Percentiles rank a stretch among this genome's conserved stretches.
Evolutionary conservation across 805 yeast genomes (phyloP).

Genomic region (Tetrapisispora iriomotensis): DNA sequence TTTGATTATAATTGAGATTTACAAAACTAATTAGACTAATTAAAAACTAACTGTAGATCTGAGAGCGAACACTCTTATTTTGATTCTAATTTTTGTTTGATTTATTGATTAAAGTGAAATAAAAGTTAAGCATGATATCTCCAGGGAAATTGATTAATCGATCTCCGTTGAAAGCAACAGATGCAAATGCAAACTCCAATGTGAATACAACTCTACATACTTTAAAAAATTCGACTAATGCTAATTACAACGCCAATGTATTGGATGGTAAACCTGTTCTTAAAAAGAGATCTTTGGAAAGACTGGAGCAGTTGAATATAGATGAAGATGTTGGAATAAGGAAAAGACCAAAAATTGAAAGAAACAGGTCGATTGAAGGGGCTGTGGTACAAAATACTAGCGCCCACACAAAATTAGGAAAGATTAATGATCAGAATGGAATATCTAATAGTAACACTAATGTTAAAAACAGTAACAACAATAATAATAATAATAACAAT

Average conservation of each 20-base stretch:
- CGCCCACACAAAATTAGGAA: conserved; percentile 10
- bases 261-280: not conserved
- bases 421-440: conserved; percentile 5
- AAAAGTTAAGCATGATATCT: conserved; percentile 8
- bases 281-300: conserved; percentile 22
- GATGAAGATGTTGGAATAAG: conserved; percentile 11
- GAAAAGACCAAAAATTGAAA: conserved; percentile 19
- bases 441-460: conserved; percentile 7
- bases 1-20: too few species aligned
- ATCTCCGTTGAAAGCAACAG: conserved; percentile 28
- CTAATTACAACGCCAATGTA: not conserved
- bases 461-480: conserved; percentile 7
- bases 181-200: conserved; percentile 14
- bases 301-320: conserved; percentile 10
- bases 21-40: too few species aligned
- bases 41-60: too few species aligned
- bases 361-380: conserved; percentile 29
- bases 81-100: too few species aligned
- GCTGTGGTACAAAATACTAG: conserved; percentile 16
- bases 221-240: not conserved
- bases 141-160: conserved; percentile 12
- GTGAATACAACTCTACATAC: not conserved
- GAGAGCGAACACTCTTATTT: too few species aligned
- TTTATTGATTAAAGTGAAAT: too few species aligned
- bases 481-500: conserved; percentile 8